These are phyloP conservation scores for Plasmodium knowlesi DNA, from an alignment of 169 alveolate genomes.

Conservation along the genomic window DNA sequence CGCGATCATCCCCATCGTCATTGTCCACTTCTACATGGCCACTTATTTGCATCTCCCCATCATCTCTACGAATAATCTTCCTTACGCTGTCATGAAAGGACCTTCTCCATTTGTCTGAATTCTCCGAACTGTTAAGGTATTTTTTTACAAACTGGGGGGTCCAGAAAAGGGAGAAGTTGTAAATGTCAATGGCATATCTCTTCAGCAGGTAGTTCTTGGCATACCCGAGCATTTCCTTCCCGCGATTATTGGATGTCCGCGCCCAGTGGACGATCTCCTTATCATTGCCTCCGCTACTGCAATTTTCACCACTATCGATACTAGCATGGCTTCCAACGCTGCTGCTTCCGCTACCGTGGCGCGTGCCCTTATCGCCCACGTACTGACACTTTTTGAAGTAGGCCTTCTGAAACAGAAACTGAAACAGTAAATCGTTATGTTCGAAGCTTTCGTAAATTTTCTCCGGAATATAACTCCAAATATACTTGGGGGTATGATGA, in stretches of 20 bases:
- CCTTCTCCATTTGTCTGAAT: neutral
- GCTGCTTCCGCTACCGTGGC: neutral
- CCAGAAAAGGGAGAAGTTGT: constrained; percentile 60
- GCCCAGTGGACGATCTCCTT: neutral
- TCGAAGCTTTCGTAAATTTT: constrained; percentile 25
- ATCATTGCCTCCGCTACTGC: neutral
- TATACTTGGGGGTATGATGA: constrained; percentile 87
- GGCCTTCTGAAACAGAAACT: constrained; percentile 34
- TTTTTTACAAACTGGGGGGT: constrained; percentile 62
- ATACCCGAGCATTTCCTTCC: neutral
- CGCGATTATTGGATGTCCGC: neutral
- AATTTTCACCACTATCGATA: neutral
- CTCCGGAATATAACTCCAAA: constrained; percentile 84
- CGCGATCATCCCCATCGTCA: neutral
- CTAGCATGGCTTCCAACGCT: neutral
- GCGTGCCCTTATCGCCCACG: neutral
- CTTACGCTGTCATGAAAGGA: constrained; percentile 1
- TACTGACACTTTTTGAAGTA: constrained; percentile 3
- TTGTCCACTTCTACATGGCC: too few relatives aligned
- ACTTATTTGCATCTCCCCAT: neutral
- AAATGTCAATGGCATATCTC: constrained; percentile 61
- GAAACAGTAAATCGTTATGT: constrained; percentile 20
- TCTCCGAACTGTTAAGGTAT: constrained; percentile 11
- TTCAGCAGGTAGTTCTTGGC: constrained; percentile 21
- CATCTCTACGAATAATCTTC: neutral